Evolutionary conservation across 768 basidiomycete genomes (phyloP).

Genomic region (Ephemerocybe angulata): DNA sequence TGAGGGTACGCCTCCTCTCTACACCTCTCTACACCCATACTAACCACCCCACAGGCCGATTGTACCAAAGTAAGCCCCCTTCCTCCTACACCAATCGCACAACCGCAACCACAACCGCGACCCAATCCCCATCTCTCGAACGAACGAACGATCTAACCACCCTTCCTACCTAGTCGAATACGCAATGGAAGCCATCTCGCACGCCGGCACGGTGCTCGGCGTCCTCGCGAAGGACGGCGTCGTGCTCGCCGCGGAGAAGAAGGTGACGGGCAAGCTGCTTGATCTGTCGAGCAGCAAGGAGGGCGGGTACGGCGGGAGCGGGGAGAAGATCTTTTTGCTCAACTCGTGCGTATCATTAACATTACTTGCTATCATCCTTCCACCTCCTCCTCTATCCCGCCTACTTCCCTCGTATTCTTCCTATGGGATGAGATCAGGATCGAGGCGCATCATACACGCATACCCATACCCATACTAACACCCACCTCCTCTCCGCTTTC

Average conservation of each 20-base stretch:
- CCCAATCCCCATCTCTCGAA: slow-evolving; percentile 4
- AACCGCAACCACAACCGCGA: background rate
- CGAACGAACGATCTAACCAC: background rate
- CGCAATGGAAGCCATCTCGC: slow-evolving; percentile 99
- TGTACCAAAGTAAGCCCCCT: slow-evolving; percentile 83
- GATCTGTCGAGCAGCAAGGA: slow-evolving; percentile 85
- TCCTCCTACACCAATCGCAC: background rate
- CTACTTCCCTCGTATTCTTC: background rate
- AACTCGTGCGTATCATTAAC: slow-evolving; percentile 69
- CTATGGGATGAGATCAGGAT: background rate
- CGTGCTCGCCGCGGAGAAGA: slow-evolving; percentile 93
- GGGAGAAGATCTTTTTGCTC: slow-evolving; percentile 96
- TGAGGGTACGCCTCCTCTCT: slow-evolving; percentile 59
- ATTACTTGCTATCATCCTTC: too few species aligned
- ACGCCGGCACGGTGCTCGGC: slow-evolving; percentile 91
- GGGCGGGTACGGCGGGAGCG: slow-evolving; percentile 90
- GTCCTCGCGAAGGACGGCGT: slow-evolving; percentile 89
- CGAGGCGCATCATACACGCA: too few species aligned
- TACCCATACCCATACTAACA: too few species aligned
- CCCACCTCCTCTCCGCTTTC: too few species aligned
- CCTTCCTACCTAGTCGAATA: slow-evolving; percentile 75
- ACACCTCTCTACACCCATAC: slow-evolving; percentile 5
- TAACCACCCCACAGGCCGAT: slow-evolving; percentile 60
- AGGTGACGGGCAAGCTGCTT: slow-evolving; percentile 95
- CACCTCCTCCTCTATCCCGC: background rate